Conservation (phyloP, 768 basidiomycete genomes). For the Agaricus sinodeliciosus region DNA sequence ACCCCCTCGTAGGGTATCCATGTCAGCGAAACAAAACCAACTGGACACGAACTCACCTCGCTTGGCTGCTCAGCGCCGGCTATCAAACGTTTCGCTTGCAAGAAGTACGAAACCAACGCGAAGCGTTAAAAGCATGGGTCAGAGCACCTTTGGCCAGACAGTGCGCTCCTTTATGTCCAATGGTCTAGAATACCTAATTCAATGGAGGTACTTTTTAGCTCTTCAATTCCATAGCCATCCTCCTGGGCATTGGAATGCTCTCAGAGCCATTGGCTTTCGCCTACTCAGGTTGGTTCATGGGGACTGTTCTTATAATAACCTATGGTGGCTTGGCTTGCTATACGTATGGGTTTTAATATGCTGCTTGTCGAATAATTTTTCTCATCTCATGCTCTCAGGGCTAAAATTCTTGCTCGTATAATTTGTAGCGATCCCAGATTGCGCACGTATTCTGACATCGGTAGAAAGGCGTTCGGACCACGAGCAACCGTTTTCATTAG, state of each 20-base stretch:
- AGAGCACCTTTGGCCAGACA: slow-evolving; percentile 71
- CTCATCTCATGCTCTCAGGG: slow-evolving; percentile 36
- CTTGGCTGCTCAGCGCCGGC: slow-evolving; percentile 27
- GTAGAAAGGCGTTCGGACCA: slow-evolving; percentile 80
- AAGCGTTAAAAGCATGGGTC: slow-evolving; percentile 32
- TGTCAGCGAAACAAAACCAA: neutral
- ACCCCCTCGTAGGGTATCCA: neutral
- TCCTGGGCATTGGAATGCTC: slow-evolving; percentile 85
- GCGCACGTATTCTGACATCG: slow-evolving; percentile 86
- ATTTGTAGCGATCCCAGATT: slow-evolving; percentile 65
- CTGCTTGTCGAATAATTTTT: too few species aligned
- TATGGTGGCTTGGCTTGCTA: slow-evolving; percentile 84
- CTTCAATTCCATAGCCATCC: slow-evolving; percentile 84
- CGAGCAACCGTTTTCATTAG: slow-evolving; percentile 60
- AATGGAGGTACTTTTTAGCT: slow-evolving; percentile 36
- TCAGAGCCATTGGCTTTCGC: slow-evolving; percentile 89
- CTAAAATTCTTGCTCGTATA: slow-evolving; percentile 77
- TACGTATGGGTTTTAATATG: slow-evolving; percentile 51
- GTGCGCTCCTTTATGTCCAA: slow-evolving; percentile 27
- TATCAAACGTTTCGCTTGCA: slow-evolving; percentile 16
- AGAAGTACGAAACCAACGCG: slow-evolving; percentile 16
- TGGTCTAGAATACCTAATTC: neutral
- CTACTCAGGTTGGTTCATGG: slow-evolving; percentile 83
- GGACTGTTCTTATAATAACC: slow-evolving; percentile 63
- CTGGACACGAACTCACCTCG: slow-evolving; percentile 13